phyloP scores from a whole-genome alignment of 2,329 filamentous ascomycete genomes.

The Graphilbum fragrans region DNA sequence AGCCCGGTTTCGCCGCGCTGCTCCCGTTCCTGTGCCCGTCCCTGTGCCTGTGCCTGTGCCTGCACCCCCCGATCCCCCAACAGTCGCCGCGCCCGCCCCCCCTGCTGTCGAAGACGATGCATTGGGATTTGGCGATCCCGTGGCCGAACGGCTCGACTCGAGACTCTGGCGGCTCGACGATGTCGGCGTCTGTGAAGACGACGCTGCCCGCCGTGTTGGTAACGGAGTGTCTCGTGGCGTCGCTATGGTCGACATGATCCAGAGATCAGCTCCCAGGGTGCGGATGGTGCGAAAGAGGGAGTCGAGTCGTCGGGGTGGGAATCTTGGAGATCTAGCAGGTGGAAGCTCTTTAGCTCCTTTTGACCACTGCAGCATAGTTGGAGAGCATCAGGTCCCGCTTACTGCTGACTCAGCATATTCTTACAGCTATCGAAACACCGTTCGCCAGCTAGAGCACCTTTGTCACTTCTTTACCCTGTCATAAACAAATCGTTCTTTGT shows the following conservation, averaged over 20 bases:
- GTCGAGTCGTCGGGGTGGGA: not conserved
- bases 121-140: conserved; percentile 38
- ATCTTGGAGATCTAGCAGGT: too few relatives aligned
- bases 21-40: conserved; percentile 11
- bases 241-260: conserved; percentile 53
- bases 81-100: conserved; percentile 12
- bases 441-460: too few relatives aligned
- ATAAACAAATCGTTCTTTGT: too few relatives aligned
- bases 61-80: conserved; percentile 11
- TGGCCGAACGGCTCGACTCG: conserved; percentile 49
- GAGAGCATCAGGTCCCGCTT: too few relatives aligned
- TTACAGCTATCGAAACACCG: too few relatives aligned
- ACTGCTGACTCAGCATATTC: too few relatives aligned
- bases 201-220: conserved; percentile 43
- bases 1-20: conserved; percentile 55
- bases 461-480: too few relatives aligned
- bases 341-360: too few relatives aligned
- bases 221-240: conserved; percentile 48
- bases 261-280: not conserved
- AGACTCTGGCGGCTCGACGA: conserved; percentile 66
- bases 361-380: not conserved
- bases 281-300: not conserved
- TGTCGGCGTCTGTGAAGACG: conserved; percentile 43
- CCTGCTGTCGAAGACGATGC: conserved; percentile 13
- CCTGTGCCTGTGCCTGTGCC: not conserved